Evolutionary conservation across 352 stramenopile species (phyloP).

Genomic region (Pythium dissimile): DNA sequence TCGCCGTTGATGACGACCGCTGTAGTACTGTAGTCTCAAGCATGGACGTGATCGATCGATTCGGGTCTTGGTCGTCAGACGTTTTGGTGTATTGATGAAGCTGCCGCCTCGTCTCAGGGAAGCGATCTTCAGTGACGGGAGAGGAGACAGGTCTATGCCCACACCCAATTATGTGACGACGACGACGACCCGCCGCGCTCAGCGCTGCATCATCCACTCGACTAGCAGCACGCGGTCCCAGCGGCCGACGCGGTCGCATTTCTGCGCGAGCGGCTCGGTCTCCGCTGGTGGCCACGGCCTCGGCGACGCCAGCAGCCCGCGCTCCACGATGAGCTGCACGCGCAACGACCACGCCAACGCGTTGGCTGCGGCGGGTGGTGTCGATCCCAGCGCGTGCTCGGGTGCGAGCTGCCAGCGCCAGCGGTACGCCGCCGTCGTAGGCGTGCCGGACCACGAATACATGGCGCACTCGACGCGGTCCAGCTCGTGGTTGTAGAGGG

Average conservation of each 20-base stretch:
- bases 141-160: too few relatives aligned
- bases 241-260: neutral
- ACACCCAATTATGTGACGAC: neutral
- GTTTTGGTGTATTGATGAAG: neutral
- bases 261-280: neutral
- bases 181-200: neutral
- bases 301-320: neutral
- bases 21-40: too few relatives aligned
- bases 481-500: neutral
- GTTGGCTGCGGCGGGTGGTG: too few relatives aligned
- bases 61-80: too few relatives aligned
- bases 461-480: neutral
- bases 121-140: too few relatives aligned
- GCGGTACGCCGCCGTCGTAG: neutral
- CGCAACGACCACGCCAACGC: neutral
- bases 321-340: neutral
- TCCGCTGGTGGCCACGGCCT: neutral
- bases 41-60: too few relatives aligned
- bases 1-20: too few relatives aligned
- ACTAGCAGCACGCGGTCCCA: neutral
- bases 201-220: neutral
- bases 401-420: slow-evolving; percentile 5
- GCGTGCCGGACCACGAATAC: neutral
- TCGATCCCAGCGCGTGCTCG: too few relatives aligned
- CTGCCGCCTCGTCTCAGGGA: neutral